Percentiles rank a stretch among this genome's conserved stretches.
These are phyloP conservation scores for Drechslerella coelobrocha DNA, from an alignment of 2,329 filamentous ascomycete species.

Conservation along the genomic window DNA sequence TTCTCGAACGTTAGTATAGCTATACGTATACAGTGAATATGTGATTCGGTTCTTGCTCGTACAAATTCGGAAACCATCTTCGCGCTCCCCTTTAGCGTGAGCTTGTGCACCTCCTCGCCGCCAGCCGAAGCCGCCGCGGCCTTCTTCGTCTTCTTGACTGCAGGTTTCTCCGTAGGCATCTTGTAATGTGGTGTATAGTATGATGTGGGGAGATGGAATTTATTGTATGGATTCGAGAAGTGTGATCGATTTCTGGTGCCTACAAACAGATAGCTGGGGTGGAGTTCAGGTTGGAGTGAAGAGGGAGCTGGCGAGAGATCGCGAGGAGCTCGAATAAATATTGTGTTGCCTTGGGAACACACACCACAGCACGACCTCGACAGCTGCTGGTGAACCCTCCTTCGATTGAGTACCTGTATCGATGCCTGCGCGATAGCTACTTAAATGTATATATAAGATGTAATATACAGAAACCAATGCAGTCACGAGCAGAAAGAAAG, in stretches of 20 bases:
- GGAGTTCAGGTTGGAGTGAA: background rate
- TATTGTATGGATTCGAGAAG: slow-evolving; percentile 32
- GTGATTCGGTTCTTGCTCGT: slow-evolving; percentile 59
- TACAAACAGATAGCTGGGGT: slow-evolving; percentile 15
- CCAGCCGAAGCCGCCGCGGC: slow-evolving; percentile 52
- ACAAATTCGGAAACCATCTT: slow-evolving; percentile 96
- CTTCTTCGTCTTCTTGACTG: slow-evolving; percentile 63
- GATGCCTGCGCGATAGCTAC: no score
- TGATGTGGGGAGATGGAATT: background rate
- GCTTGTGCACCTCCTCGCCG: slow-evolving; percentile 76
- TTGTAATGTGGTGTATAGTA: background rate
- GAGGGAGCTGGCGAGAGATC: slow-evolving; percentile 8
- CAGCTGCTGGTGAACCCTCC: no score
- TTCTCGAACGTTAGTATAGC: no score
- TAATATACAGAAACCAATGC: no score
- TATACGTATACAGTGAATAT: slow-evolving; percentile 52
- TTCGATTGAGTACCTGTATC: no score
- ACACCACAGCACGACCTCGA: no score
- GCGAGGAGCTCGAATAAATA: slow-evolving; percentile 18
- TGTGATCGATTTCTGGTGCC: slow-evolving; percentile 21
- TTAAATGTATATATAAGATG: no score
- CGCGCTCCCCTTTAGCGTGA: slow-evolving; percentile 82
- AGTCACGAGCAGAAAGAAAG: slow-evolving; percentile 1
- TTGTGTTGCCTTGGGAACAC: slow-evolving; percentile 47
- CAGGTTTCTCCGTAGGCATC: slow-evolving; percentile 52